A percentile compares a stretch with the other conserved stretches of the same genome.
Evolutionary conservation across 176 grass and related monocot species (phyloP).

Genomic region (Poa pratensis): DNA sequence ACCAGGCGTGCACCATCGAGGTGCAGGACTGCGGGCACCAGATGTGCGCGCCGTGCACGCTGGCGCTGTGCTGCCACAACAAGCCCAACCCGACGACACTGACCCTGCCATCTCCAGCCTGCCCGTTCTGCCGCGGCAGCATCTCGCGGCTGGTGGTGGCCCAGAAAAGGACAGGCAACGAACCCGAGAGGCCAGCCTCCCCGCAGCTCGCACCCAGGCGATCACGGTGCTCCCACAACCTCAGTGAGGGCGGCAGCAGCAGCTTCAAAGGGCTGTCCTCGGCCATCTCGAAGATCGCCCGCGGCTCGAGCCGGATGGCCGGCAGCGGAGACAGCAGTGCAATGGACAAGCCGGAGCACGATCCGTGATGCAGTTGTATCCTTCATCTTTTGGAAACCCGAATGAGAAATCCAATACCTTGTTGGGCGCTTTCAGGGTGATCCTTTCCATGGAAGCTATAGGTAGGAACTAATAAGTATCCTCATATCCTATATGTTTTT

Average conservation of each 20-base stretch:
- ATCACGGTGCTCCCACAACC: constrained; percentile 60
- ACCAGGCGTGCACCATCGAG: constrained; percentile 89
- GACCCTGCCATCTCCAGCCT: constrained; percentile 55
- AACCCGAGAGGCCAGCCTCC: constrained; percentile 40
- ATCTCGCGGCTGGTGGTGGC: constrained; percentile 82
- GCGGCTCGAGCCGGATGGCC: constrained; percentile 47
- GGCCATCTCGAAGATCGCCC: constrained; percentile 68
- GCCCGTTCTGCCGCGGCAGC: constrained; percentile 87
- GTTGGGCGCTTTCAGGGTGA: neutral
- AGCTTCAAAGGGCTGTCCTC: constrained; percentile 86
- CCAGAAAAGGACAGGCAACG: neutral
- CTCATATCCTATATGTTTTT: constrained; percentile 1
- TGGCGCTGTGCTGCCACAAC: constrained; percentile 92
- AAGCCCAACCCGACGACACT: constrained; percentile 67
- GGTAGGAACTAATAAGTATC: constrained; percentile 48
- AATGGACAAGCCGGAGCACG: constrained; percentile 55
- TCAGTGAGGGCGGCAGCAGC: constrained; percentile 63
- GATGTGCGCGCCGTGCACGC: constrained; percentile 88
- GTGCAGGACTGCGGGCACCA: constrained; percentile 88
- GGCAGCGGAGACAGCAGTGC: neutral
- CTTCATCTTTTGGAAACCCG: neutral
- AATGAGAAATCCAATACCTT: constrained; percentile 8
- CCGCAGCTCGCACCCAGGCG: constrained; percentile 51
- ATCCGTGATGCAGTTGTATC: constrained; percentile 5
- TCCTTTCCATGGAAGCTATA: constrained; percentile 21